These are phyloP conservation scores for Raphanus hybrid DNA, from an alignment of 441 rosid species.

Conservation along the genomic window DNA sequence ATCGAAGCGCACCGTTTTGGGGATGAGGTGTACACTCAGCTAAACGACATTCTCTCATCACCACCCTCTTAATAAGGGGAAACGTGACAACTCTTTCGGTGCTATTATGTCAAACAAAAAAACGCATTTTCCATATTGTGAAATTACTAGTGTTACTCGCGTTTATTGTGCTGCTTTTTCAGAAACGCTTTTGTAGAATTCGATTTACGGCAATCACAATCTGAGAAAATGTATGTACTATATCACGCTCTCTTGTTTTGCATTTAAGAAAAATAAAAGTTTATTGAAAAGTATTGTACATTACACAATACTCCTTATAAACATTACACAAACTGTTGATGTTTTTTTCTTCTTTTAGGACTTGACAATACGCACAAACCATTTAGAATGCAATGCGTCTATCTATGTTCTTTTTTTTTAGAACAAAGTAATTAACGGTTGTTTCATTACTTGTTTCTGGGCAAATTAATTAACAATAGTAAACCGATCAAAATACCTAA, in stretches of 20 bases:
- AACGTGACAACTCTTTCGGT: slow-evolving; percentile 18
- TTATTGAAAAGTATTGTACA: background rate
- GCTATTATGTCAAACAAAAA: background rate
- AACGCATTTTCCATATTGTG: slow-evolving; percentile 6
- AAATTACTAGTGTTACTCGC: slow-evolving; percentile 12
- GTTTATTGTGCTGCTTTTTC: slow-evolving; percentile 13
- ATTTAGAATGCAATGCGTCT: background rate
- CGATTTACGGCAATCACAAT: slow-evolving; percentile 14
- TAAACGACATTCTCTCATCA: slow-evolving; percentile 41
- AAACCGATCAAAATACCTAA: background rate
- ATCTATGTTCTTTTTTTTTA: background rate
- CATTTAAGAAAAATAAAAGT: background rate
- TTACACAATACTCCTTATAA: too few relatives aligned
- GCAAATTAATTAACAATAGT: background rate
- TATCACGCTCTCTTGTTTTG: background rate
- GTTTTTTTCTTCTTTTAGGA: too few relatives aligned
- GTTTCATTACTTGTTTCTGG: background rate
- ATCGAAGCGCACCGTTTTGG: slow-evolving; percentile 43
- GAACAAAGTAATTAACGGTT: background rate
- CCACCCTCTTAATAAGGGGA: slow-evolving; percentile 14
- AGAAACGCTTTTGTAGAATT: slow-evolving; percentile 15
- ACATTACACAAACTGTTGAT: too few relatives aligned
- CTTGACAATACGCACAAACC: background rate
- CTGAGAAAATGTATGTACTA: slow-evolving; percentile 7
- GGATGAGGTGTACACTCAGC: slow-evolving; percentile 39